Percentiles rank a stretch among this genome's conserved stretches.
These are phyloP conservation scores for Ceratobasidium sp. DNA, from an alignment of 1,284 basidiomycete species.

Conservation along the genomic window DNA sequence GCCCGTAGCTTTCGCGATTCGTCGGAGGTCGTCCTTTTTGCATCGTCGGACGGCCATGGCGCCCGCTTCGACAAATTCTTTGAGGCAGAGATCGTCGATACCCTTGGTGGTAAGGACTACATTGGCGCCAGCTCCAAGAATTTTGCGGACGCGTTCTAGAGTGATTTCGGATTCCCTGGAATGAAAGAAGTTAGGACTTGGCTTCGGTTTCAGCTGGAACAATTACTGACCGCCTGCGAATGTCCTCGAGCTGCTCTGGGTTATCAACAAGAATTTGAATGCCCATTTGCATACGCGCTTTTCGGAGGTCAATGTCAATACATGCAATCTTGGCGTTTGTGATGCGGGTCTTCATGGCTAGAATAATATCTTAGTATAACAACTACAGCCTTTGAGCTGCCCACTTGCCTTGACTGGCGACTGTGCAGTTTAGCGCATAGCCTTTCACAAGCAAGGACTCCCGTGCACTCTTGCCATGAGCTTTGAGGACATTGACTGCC, in stretches of 20 bases:
- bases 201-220: neutral
- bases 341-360: slow-evolving; percentile 98
- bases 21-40: slow-evolving; percentile 95
- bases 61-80: slow-evolving; percentile 99
- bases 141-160: slow-evolving; percentile 94
- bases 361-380: slow-evolving; percentile 15
- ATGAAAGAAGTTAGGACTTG: neutral
- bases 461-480: slow-evolving; percentile 94
- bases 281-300: slow-evolving; percentile 97
- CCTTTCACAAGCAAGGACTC: slow-evolving; percentile 96
- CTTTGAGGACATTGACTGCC: slow-evolving; percentile 99
- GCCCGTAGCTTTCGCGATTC: slow-evolving; percentile 97
- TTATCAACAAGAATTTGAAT: slow-evolving; percentile 98
- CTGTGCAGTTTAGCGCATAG: slow-evolving; percentile 98
- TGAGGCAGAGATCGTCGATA: slow-evolving; percentile 97
- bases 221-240: slow-evolving; percentile 79
- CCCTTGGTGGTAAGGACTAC: slow-evolving; percentile 98
- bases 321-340: slow-evolving; percentile 96
- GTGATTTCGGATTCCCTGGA: slow-evolving; percentile 94
- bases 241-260: slow-evolving; percentile 95
- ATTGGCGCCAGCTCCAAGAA: slow-evolving; percentile 94
- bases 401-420: slow-evolving; percentile 90
- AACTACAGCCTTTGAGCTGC: slow-evolving; percentile 15
- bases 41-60: slow-evolving; percentile 99
- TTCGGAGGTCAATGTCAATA: slow-evolving; percentile 97